Conservation (phyloP, 306 rosid species). For the Boehmeria nivea region DNA sequence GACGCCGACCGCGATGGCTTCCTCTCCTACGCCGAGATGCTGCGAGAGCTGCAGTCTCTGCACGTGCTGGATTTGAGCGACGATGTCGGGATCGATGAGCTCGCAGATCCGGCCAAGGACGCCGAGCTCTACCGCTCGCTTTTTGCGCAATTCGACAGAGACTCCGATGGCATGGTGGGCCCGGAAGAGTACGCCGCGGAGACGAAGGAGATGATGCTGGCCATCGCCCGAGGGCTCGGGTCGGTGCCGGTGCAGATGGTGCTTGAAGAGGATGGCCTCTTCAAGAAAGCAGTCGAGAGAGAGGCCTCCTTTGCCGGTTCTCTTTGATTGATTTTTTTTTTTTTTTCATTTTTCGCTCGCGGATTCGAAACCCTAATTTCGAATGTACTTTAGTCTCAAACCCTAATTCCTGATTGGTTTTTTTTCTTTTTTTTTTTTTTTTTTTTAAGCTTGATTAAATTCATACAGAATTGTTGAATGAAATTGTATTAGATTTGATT, state of each 20-base stretch:
- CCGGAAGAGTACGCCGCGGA: constrained; percentile 61
- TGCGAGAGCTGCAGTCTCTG: constrained; percentile 57
- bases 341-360: not conserved
- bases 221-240: constrained; percentile 74
- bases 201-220: constrained; percentile 66
- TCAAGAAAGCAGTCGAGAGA: constrained; percentile 63
- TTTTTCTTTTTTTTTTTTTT: too few relatives aligned
- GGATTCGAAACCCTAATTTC: too few relatives aligned
- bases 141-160: constrained; percentile 56
- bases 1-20: constrained; percentile 55
- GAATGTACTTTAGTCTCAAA: too few relatives aligned
- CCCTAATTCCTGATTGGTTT: too few relatives aligned
- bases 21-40: constrained; percentile 63
- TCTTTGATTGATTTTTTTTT: not conserved
- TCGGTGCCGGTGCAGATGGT: constrained; percentile 67
- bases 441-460: too few relatives aligned
- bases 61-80: constrained; percentile 42
- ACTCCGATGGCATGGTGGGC: constrained; percentile 53
- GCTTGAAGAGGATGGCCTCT: constrained; percentile 50
- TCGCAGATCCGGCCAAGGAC: constrained; percentile 51
- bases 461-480: too few relatives aligned
- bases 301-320: not conserved
- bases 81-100: constrained; percentile 57
- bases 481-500: too few relatives aligned
- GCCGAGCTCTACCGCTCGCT: constrained; percentile 47